Percentiles rank a stretch among this genome's conserved stretches.
Evolutionary conservation across 305 asterid species (phyloP).

Genomic region (Ajuga reptans): DNA sequence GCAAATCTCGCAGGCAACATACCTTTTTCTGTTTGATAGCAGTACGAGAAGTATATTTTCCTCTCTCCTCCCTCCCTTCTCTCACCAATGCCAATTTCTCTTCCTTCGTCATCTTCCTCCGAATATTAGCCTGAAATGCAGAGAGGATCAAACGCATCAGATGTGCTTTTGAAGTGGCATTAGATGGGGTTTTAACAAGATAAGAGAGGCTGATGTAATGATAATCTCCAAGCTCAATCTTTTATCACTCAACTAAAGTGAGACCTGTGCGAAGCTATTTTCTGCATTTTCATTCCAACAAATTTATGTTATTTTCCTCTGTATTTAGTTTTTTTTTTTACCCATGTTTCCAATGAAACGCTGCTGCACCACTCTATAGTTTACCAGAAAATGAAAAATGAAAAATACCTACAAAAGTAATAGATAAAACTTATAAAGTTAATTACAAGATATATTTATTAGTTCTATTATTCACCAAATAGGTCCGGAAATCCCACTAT

Average conservation of each 20-base stretch:
- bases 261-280: too few relatives aligned
- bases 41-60: slow-evolving; percentile 56
- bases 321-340: too few relatives aligned
- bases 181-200: neutral
- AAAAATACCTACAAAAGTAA: too few relatives aligned
- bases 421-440: too few relatives aligned
- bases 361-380: too few relatives aligned
- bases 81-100: slow-evolving; percentile 50
- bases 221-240: neutral
- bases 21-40: slow-evolving; percentile 80
- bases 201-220: neutral
- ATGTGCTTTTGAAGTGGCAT: neutral
- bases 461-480: too few relatives aligned
- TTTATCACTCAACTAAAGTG: neutral
- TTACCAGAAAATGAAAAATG: too few relatives aligned
- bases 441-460: too few relatives aligned
- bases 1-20: neutral
- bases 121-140: slow-evolving; percentile 56
- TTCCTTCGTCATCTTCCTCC: slow-evolving; percentile 62
- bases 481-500: too few relatives aligned
- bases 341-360: too few relatives aligned
- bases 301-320: too few relatives aligned
- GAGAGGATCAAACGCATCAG: slow-evolving; percentile 20
- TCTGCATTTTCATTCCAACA: too few relatives aligned
- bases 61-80: slow-evolving; percentile 76